These are phyloP conservation scores for Diaporthe humulicola DNA, from an alignment of 2,329 filamentous ascomycete genomes.

Conservation along the genomic window DNA sequence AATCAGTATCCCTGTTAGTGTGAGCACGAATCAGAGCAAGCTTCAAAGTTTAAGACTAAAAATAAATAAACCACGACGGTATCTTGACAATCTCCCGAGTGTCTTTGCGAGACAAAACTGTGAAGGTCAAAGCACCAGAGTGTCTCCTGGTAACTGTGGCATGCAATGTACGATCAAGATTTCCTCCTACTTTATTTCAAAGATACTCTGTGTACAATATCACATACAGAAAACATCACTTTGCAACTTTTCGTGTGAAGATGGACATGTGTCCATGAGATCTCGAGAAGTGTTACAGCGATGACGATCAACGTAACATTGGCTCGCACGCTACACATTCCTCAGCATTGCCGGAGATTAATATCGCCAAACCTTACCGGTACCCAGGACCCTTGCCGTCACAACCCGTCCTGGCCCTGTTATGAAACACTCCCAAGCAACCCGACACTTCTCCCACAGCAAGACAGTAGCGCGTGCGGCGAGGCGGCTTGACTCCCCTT, in stretches of 20 bases:
- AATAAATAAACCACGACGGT: not conserved
- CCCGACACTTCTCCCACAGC: not conserved
- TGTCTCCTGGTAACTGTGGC: not conserved
- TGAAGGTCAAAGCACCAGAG: not conserved
- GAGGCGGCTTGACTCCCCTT: not conserved
- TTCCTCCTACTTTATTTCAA: not conserved
- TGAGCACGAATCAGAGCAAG: not conserved
- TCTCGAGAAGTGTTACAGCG: not conserved
- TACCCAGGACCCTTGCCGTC: not conserved
- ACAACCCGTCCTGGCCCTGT: not conserved
- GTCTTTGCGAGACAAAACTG: not conserved
- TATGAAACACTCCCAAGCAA: slow-evolving; percentile 25
- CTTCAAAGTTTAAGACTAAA: slow-evolving; percentile 10
- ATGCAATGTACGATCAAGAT: not conserved
- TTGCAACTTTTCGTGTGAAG: not conserved
- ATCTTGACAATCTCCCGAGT: not conserved
- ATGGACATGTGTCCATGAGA: not conserved
- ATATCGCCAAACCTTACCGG: slow-evolving; percentile 6
- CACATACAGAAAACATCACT: not conserved
- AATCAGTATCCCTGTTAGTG: not conserved
- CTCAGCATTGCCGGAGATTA: slow-evolving; percentile 4
- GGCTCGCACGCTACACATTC: not conserved
- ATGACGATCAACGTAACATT: not conserved
- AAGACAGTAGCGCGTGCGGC: not conserved
- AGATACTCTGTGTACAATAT: not conserved